Base-by-base conservation (phyloP, 176 grass and related monocot species). In the Avena eriantha region DNA sequence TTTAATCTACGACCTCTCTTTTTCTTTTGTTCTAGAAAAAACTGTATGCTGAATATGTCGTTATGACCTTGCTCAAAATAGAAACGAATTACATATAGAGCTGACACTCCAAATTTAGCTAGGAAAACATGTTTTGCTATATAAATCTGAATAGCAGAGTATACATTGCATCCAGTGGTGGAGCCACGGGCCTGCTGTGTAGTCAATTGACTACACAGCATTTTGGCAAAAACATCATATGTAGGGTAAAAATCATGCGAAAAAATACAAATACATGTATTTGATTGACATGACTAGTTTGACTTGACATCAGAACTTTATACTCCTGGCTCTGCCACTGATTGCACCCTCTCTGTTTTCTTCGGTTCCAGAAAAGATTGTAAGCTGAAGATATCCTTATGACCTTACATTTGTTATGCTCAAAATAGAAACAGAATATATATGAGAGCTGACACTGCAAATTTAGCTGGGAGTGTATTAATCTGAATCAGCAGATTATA, bases 401-500 rank as follows among this genome's bases (percentile, higher is more conserved):
- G 41, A 22, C 57, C 71, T 35, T 13, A 76, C 33, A 84, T 84
- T 56, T 18, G 19, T 73, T 83, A 61, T 63, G 77, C 57, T 41
- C 8, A 51, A 64, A 79, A 53, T 1, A 65, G 53, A 87, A 68
- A 54, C 0, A 4, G 36, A 12, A 63, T 49, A 59, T 15, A 45
- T 54, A 17, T n/a, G 33, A 87, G 83, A 53, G 26, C 71, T 22
- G 3, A 65, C 6, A 19, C 17, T 83, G 65, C 76, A 45, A 21
- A 41, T 69, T 41, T 74, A 39, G 41, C 57, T 76, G 65, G 10
- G 73, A 82, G 13, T 29, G 3, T 63, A 57, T 63, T 5, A 45
- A 63, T 73, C 15, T 23, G 47, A 53, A 53, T 76, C 26, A 88
- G 61, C 78, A 73, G 58, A 60, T 34, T 65, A 46, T 82, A 91